Evolutionary conservation across 2,329 filamentous ascomycete genomes (phyloP).

Genomic region (Trichoderma harzianum): DNA sequence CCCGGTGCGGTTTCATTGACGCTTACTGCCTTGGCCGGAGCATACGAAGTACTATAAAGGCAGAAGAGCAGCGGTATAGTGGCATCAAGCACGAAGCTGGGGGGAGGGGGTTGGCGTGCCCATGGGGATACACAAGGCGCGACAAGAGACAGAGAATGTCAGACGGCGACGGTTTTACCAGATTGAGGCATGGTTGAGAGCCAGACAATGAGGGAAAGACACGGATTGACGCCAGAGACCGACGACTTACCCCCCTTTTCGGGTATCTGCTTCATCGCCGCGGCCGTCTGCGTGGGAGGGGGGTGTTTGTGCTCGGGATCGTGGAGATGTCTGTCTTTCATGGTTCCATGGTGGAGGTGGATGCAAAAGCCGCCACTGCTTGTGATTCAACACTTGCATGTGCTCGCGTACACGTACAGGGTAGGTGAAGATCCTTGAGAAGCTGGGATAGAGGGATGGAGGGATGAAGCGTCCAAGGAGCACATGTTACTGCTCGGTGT

Average conservation of each 20-base stretch:
- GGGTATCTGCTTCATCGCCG: constrained; percentile 20
- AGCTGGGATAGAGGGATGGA: neutral
- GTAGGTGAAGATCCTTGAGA: neutral
- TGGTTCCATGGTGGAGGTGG: neutral
- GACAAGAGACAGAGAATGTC: constrained; percentile 1
- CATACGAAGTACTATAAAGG: neutral
- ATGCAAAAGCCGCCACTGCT: neutral
- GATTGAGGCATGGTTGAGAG: constrained; percentile 20
- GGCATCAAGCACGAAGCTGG: neutral
- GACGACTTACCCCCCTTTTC: constrained; percentile 1
- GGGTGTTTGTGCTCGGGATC: constrained; percentile 7
- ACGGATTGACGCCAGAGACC: neutral
- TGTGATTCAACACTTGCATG: neutral
- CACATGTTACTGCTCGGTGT: neutral
- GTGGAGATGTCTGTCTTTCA: neutral
- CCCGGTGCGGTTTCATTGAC: neutral
- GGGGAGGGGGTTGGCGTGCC: neutral
- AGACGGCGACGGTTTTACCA: constrained; percentile 16
- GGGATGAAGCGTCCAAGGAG: neutral
- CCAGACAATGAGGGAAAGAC: constrained; percentile 5
- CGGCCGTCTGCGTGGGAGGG: neutral
- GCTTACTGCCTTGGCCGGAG: neutral
- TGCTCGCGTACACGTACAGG: neutral
- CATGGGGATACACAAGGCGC: constrained; percentile 1
- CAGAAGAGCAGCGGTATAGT: neutral